Evolutionary conservation across 352 stramenopile species (phyloP), one percentile per base, ranked within the genome.

Genomic region (Phytophthora ramorum): DNA sequence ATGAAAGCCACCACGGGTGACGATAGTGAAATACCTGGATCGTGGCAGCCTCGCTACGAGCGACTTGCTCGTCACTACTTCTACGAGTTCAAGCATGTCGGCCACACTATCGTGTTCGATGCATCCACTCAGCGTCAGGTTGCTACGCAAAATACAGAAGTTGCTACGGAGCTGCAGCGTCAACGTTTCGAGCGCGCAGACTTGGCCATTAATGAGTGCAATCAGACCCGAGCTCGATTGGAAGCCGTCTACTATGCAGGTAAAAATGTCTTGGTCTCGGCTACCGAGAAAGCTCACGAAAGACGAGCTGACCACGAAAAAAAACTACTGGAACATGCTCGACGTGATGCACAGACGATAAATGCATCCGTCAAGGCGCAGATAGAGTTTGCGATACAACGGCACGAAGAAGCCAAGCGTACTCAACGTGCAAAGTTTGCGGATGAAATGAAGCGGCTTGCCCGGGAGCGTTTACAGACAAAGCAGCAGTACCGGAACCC

Each of bases 81-180:
- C 45, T 93, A 89, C 58, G 85, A 93, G 55, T 92, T 91, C 51
- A 88, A 86, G 62, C 65, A 88, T 65, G 3, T 87, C 1, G 85
- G 85, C 0, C 85, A 93, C 28, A 50, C 66, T 7, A 65, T 76
- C 0, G 37, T 73, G 26, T 84, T 84, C 7, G 65, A 85, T 19
- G 71, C 52, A 20, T 41, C 28, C 22, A 46, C 17, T 49, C 30
- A 70, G 12, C 19, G 13, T 14, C 40, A 61, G 17, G 17, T 47
- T 58, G 47, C 22, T 12, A 46, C 66, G 26, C 20, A 56, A 51
- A 58, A 59, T 47, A 0, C 16, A 17, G 10, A 26, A 20, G 17
- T 56, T 17, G 69, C 85, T 45, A 24, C 9, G 8, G 24, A 58
- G 2, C 63, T 81, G 20, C 57, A 69, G 3, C 58, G 67, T 6